Evolutionary conservation across 257 asterid species (phyloP).

Genomic region (Forsythia suspensa): DNA sequence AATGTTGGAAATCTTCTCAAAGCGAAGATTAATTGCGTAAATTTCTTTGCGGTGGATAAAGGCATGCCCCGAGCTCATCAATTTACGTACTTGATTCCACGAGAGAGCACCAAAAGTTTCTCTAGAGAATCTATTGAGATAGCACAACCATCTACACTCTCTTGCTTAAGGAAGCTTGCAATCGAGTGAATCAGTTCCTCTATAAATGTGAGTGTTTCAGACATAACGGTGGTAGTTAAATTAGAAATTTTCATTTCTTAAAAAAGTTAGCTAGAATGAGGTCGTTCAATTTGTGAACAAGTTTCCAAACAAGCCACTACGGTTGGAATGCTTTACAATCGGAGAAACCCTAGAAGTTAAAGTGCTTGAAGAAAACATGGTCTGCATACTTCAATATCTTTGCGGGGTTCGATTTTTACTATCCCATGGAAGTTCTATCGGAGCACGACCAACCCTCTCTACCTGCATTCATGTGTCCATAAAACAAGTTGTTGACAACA

Average conservation of each 20-base stretch:
- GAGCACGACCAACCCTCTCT: conserved; percentile 83
- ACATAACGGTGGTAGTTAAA: too few species aligned
- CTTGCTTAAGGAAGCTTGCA: too few species aligned
- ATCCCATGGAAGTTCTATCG: conserved; percentile 68
- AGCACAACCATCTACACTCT: too few species aligned
- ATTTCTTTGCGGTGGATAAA: too few species aligned
- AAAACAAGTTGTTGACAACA: conserved; percentile 74
- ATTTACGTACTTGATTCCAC: too few species aligned
- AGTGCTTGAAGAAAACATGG: conserved; percentile 86
- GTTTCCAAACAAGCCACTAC: conserved; percentile 86
- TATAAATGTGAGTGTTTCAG: too few species aligned
- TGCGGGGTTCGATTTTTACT: conserved; percentile 69
- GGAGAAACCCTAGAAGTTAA: conserved; percentile 71
- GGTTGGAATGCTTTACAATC: conserved; percentile 89
- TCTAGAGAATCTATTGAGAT: too few species aligned
- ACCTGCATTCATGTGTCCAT: conserved; percentile 64
- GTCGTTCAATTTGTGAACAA: conserved; percentile 85
- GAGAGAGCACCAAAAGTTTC: too few species aligned
- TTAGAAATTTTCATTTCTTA: conserved; percentile 57
- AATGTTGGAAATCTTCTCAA: too few species aligned
- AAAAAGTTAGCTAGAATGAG: conserved; percentile 77
- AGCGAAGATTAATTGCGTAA: too few species aligned
- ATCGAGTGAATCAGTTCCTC: too few species aligned
- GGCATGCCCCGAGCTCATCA: too few species aligned
- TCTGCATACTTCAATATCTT: conserved; percentile 72